These are phyloP conservation scores for Linum lewisii DNA, from an alignment of 345 rosid species.

Conservation along the genomic window DNA sequence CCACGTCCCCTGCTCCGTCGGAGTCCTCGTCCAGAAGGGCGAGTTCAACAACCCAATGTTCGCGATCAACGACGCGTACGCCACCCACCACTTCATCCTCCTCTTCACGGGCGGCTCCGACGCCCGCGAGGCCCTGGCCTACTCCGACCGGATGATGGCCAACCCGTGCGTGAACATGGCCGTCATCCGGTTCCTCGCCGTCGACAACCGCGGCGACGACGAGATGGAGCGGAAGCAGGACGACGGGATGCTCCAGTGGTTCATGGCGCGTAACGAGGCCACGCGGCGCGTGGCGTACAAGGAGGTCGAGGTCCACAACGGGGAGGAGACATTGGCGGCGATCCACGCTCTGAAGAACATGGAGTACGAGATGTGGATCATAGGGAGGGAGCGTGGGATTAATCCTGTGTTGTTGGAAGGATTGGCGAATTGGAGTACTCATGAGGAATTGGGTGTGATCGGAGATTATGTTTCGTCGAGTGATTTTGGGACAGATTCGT, in stretches of 20 bases:
- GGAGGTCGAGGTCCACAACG: slow-evolving; percentile 55
- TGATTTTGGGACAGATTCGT: slow-evolving; percentile 38
- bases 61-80: neutral
- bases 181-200: slow-evolving; percentile 45
- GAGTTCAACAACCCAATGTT: slow-evolving; percentile 14
- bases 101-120: slow-evolving; percentile 78
- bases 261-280: slow-evolving; percentile 59
- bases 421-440: slow-evolving; percentile 44
- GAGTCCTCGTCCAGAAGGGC: slow-evolving; percentile 48
- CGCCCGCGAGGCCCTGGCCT: slow-evolving; percentile 54
- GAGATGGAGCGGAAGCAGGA: slow-evolving; percentile 65
- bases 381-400: slow-evolving; percentile 56
- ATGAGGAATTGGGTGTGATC: slow-evolving; percentile 43
- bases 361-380: slow-evolving; percentile 54
- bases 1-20: slow-evolving; percentile 74
- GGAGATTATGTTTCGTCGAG: slow-evolving; percentile 51
- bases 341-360: slow-evolving; percentile 43
- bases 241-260: slow-evolving; percentile 67
- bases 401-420: slow-evolving; percentile 55
- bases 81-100: slow-evolving; percentile 23
- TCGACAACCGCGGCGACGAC: slow-evolving; percentile 39
- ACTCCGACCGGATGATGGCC: slow-evolving; percentile 41
- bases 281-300: slow-evolving; percentile 45
- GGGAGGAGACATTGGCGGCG: slow-evolving; percentile 55
- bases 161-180: slow-evolving; percentile 37